Conservation (phyloP, 345 rosid genomes). For the Gossypium sturtianum region DNA sequence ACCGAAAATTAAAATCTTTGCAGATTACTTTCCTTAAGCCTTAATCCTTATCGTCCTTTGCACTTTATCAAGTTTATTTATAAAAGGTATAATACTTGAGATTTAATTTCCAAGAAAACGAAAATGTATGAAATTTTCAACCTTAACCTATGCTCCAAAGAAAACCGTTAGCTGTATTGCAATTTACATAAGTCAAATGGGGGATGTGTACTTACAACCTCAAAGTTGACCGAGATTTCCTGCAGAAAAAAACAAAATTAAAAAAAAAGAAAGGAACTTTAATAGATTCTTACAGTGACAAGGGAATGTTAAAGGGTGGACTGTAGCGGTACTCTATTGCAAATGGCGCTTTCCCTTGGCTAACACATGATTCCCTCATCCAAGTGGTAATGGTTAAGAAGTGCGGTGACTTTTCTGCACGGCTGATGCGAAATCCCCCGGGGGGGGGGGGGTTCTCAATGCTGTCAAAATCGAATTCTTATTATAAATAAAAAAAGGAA, state of each 20-base stretch:
- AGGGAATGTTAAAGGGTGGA: conserved; percentile 3
- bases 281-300: conserved; percentile 5
- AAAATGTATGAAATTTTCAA: neutral
- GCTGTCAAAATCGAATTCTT: conserved; percentile 3
- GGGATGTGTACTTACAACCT: neutral
- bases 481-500: neutral
- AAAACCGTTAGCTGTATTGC: neutral
- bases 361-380: neutral
- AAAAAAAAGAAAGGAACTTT: neutral
- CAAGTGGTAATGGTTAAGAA: neutral
- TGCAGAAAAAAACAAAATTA: too few species aligned
- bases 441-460: neutral
- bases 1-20: neutral
- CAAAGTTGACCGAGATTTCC: neutral
- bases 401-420: neutral
- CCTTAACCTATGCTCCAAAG: too few species aligned
- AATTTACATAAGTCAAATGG: neutral
- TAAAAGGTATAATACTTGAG: neutral
- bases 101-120: neutral
- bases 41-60: neutral
- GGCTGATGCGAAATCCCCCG: neutral
- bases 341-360: conserved; percentile 11
- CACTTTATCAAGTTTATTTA: neutral
- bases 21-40: neutral
- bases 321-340: conserved; percentile 7